A percentile compares a stretch with the other conserved stretches of the same genome.
Evolutionary conservation across 371 early-diverging fungal genomes (phyloP).

Genomic region (Syncephalastrum contaminatum): DNA sequence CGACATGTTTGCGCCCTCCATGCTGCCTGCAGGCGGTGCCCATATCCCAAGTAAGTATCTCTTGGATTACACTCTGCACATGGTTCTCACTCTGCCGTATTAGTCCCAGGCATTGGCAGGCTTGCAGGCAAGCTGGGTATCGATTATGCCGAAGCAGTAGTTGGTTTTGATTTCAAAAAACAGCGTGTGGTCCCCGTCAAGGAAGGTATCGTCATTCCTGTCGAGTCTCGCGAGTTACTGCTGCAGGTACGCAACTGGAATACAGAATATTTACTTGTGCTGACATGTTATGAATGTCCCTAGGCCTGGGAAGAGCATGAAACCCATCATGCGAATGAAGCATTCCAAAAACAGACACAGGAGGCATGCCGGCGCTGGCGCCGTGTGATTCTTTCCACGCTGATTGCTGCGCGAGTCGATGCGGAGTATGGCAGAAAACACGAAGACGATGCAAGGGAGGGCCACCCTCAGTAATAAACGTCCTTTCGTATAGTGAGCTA

Average conservation of each 20-base stretch:
- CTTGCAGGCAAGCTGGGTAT: constrained; percentile 74
- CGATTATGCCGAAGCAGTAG: constrained; percentile 81
- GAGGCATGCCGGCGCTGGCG: constrained; percentile 60
- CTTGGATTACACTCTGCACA: neutral
- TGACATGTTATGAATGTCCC: too few species aligned
- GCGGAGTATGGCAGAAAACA: constrained; percentile 44
- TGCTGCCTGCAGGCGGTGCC: constrained; percentile 84
- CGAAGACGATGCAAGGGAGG: neutral
- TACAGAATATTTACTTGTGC: too few species aligned
- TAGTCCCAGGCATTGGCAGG: constrained; percentile 54
- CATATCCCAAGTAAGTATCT: constrained; percentile 63
- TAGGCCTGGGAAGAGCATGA: constrained; percentile 55
- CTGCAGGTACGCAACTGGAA: constrained; percentile 58
- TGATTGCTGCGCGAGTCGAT: constrained; percentile 54
- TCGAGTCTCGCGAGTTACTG: constrained; percentile 57
- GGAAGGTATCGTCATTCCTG: constrained; percentile 73
- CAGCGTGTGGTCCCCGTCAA: constrained; percentile 66
- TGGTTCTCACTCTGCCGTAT: neutral
- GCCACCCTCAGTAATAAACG: too few species aligned
- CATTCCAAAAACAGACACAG: constrained; percentile 47
- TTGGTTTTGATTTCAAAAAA: constrained; percentile 74
- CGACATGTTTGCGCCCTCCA: constrained; percentile 77
- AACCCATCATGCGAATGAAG: constrained; percentile 39
- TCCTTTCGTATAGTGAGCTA: too few species aligned
- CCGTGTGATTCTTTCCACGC: constrained; percentile 52